Base-by-base conservation (phyloP, 2,329 filamentous ascomycete species). In the Ceratocystis eucalypticola region DNA sequence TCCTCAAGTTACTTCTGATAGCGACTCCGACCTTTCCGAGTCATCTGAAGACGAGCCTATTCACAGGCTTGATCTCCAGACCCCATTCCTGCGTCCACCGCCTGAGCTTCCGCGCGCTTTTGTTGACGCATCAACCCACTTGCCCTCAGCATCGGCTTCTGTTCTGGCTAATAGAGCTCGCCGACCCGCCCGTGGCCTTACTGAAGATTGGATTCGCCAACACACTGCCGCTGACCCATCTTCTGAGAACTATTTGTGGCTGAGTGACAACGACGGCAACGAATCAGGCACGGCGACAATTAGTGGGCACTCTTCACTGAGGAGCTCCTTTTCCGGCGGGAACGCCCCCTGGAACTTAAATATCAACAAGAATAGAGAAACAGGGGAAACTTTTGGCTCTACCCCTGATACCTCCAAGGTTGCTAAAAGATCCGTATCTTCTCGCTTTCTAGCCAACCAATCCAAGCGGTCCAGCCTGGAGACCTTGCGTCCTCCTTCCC, bases 121-220 rank as follows among this genome's bases (percentile, higher is more conserved):
- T 61, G 64, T 62, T 25, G 65, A 69, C 48, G 45, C 64, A 3
- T 65, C 65, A 73, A 68, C n/a, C 25, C 45, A 63, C 30, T 46
- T 61, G 37, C 71, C 73, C 22, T 75, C 76, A 50, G 71, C 74
- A 6, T 76, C 79, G 45, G 84, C 83, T 28, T 82, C 83, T 7
- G 83, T 87, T 28, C 81, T 87, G 69, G 83, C 82, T 61, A 87
- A 86, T 71, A 80, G 84, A 70, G 84, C 80, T 62, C 77, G 84
- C 72, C 77, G 85, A 73, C 79, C 82, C 66, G 77, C 80, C 17
- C 79, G 80, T 70, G 85, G 87, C 68, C 81, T 92, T 65, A 91
- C 88, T 0, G 88, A 92, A 74, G 88, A 91, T 78, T 93, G 89
- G 89, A 91, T 94, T 70, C 87, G 88, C 68, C 88, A 89, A 69